Percentiles rank a stretch among this genome's conserved stretches.
Conservation (phyloP, 2,329 filamentous ascomycete genomes). For the Teratosphaeria epicoccoides region DNA sequence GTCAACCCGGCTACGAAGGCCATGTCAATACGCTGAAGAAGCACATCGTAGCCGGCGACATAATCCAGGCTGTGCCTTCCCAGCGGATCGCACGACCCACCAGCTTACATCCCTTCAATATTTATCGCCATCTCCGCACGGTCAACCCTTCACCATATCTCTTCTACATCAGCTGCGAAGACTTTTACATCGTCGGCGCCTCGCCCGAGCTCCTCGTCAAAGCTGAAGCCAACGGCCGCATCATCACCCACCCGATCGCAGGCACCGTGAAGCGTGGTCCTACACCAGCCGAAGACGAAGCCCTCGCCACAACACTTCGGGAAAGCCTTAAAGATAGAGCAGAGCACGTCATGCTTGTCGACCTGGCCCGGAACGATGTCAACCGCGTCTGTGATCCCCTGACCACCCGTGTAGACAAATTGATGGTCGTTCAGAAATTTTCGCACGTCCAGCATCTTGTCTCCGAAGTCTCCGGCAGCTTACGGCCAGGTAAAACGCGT, state of each 20-base stretch:
- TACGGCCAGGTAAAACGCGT: conserved; percentile 71
- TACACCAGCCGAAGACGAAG: conserved; percentile 69
- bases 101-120: conserved; percentile 89
- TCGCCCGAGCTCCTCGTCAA: conserved; percentile 93
- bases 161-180: conserved; percentile 85
- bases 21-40: conserved; percentile 79
- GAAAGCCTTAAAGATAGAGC: conserved; percentile 81
- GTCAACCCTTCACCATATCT: conserved; percentile 96
- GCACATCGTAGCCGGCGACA: conserved; percentile 84
- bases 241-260: conserved; percentile 95
- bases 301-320: conserved; percentile 64
- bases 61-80: conserved; percentile 94
- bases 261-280: conserved; percentile 84
- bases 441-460: conserved; percentile 96
- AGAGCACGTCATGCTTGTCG: conserved; percentile 96
- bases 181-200: conserved; percentile 91
- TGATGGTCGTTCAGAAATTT: conserved; percentile 93
- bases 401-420: conserved; percentile 78
- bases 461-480: conserved; percentile 85
- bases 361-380: conserved; percentile 90
- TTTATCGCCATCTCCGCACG: conserved; percentile 91
- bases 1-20: conserved; percentile 74
- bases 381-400: conserved; percentile 89
- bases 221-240: conserved; percentile 49
- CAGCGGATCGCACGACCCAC: conserved; percentile 88